Evolutionary conservation across 306 rosid genomes (phyloP), one percentile per base, ranked within the genome.

Genomic region (Cyclanthera cordifolia): DNA sequence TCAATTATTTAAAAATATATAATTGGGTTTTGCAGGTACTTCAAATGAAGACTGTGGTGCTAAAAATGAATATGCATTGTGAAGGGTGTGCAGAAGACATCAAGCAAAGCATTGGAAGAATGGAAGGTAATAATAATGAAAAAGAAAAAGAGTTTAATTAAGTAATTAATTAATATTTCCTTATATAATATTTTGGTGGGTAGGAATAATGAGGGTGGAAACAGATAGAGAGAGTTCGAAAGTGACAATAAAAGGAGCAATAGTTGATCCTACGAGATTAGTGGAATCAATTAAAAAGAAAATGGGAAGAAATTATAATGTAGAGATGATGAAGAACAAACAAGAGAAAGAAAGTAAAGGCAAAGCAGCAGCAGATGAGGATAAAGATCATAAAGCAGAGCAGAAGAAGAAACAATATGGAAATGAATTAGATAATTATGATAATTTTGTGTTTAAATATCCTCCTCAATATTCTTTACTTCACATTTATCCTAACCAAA

Each of bases 61-160:
- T 93, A 56, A 86, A 87, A 78, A 79, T 79, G 80, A 67, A 52
- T 48, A 75, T 93, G 50, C 89, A 89, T 56, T 93, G 98, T 10
- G 79, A 85, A 67, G 96, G 89, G 6, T 93, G 98, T 79, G 86
- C 12, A 28, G 75, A 9, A 21, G 96, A 89, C 69, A 52, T 89
- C 37, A 82, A 82, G 78, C 74, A 60, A 64, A 49, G 21, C 47
- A 70, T 93, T 74, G 73, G 70, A 74, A 85, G 70, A 77, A 77
- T 89, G 77, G 72, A 76, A 79, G 96, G 95, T 87, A 72, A 34
- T n/a, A n/a, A n/a, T n/a, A n/a, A n/a, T n/a, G n/a, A n/a, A n/a
- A n/a, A n/a, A n/a, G n/a, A n/a, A n/a, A n/a, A n/a, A n/a, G n/a
- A n/a, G n/a, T n/a, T n/a, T n/a, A n/a, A n/a, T n/a, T n/a, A n/a